Evolutionary conservation across 768 basidiomycete genomes (phyloP), one percentile per base, ranked within the genome.

Genomic region (Dendrothele bispora): DNA sequence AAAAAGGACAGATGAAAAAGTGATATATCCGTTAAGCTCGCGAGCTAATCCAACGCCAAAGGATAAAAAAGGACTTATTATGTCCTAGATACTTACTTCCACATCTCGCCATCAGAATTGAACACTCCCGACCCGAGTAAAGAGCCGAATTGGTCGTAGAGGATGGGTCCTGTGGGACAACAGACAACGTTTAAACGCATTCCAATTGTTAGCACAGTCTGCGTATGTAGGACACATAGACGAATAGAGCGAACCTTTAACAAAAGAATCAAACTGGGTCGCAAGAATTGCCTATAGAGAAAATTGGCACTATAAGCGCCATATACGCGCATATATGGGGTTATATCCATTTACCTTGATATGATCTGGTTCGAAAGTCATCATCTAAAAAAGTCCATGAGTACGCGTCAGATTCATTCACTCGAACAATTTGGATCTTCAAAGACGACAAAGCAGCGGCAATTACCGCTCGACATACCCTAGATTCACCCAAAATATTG

Each of bases 91-190:
- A 12, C 74, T 51, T 55, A 84, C 82, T 82, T 88, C 86, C 86
- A 88, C 63, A 79, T 71, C 1, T 84, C 80, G n/a, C 83, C 82
- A 61, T 84, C 79, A 2, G 74, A 72, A 53, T 79, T 80, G 62
- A 84, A 86, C 0, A 84, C 75, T 0, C 83, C 83, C 3, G 68
- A 68, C 0, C 83, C 83, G 4, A 84, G 65, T 4, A 80, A 54
- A 5, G 71, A 64, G 11, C 56, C 34, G 26, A 75, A 46, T 47
- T 65, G 61, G 3, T 38, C 46, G 27, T 51, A 57, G 24, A 63
- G 55, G 3, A 55, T 43, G 7, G 65, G 59, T 14, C 68, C 67
- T 58, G 39, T n/a, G 15, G 25, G 27, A 22, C 4, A 24, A 28
- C 1, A 42, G 15, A 18, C 21, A n/a, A 21, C 30, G 34, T 20